Conservation (phyloP, 2,329 filamentous ascomycete genomes). For the Setomelanomma holmii region DNA sequence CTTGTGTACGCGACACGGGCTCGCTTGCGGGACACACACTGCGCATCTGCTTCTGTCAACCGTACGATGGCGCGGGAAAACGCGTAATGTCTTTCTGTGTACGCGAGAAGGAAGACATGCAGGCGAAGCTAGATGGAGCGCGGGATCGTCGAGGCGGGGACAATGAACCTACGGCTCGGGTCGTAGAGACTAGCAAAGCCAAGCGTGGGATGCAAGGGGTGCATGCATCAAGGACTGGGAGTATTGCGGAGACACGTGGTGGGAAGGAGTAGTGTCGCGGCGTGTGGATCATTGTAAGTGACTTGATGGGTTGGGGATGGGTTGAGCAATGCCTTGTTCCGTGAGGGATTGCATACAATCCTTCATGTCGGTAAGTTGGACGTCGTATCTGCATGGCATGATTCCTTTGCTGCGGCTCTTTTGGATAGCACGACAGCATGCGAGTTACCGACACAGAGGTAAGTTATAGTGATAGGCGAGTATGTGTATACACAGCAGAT, state of each 20-base stretch:
- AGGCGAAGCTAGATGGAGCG: neutral
- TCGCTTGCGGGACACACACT: conserved; percentile 31
- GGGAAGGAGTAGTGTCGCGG: neutral
- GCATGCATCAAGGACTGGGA: neutral
- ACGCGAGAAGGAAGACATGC: neutral
- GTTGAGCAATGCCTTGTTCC: neutral
- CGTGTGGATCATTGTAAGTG: too few species aligned
- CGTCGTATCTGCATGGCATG: neutral
- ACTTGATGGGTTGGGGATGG: neutral
- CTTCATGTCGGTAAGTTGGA: too few species aligned
- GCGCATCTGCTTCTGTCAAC: conserved; percentile 47
- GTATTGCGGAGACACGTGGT: neutral
- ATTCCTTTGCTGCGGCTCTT: neutral
- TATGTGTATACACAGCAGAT: too few species aligned
- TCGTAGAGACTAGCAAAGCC: neutral
- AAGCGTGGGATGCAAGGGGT: too few species aligned
- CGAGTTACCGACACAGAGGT: neutral
- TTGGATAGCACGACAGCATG: neutral
- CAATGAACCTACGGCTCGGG: neutral
- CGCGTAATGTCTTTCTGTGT: neutral
- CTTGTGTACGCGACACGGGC: neutral
- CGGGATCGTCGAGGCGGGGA: neutral
- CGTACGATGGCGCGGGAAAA: conserved; percentile 34
- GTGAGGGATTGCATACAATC: neutral
- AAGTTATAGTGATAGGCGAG: too few species aligned